Evolutionary conservation across 2,329 filamentous ascomycete species (phyloP), one percentile per base, ranked within the genome.

Genomic region (Aureobasidium musti): DNA sequence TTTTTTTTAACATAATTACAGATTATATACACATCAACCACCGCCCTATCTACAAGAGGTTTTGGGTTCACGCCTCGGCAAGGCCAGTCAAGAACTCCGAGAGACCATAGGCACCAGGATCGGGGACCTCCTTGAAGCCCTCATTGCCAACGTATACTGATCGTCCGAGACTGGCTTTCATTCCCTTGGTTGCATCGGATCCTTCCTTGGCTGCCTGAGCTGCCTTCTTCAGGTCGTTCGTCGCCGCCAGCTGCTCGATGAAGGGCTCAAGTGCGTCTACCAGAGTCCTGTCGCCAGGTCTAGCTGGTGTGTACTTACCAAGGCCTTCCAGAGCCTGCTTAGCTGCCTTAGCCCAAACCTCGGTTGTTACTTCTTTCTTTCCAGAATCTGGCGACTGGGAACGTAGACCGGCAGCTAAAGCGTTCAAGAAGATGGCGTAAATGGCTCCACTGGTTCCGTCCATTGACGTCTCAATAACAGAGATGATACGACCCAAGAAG

Each of bases 191-290:
- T 35, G 86, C 86, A 70, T 94, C 89, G 4, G 93, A 90, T 0
- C 90, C 95, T 54, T 87, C 82, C 69, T 86, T 85, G 0, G 92
- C 89, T 1, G 91, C 92, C 72, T 87, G 82, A 0, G 91, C 92
- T 8, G 95, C 93, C 74, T 87, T 82, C 70, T 86, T 84, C 23
- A 95, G 76, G 74, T 91, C 86, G 17, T 86, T 86, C 0, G 87
- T 88, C 73, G 84, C 78, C 7, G 79, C 82, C 2, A 98, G 83
- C 3, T 84, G 86, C 50, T 91, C 85, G 61, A 96, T 88, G 75
- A 98, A 99, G 1, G 95, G 95, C 69, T 91, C 86, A 59, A 99
- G 82, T 1, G 94, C 92, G 78, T 99, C 95, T 39, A 98, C 86
- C 41, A 98, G 81, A 0, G 95, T 99, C 60, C 95, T 85, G 76